Conservation (phyloP, 2,329 filamentous ascomycete species). For the Nemania serpens region DNA sequence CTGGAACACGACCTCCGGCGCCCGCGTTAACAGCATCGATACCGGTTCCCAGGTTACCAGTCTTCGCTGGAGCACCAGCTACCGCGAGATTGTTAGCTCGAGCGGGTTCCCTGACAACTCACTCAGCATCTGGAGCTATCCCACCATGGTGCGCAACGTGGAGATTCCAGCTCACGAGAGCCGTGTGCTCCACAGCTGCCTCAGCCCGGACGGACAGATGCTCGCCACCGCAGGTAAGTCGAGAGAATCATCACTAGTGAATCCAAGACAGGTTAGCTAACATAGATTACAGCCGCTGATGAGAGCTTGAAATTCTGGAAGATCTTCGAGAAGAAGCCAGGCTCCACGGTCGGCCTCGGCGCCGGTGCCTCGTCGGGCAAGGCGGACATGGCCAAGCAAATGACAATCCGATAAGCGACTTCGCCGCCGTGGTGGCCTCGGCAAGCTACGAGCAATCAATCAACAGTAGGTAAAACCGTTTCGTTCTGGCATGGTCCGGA, state of each 20-base stretch:
- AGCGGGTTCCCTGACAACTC: constrained; percentile 99
- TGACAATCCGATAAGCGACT: constrained; percentile 76
- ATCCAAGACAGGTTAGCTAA: constrained; percentile 36
- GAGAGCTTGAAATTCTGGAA: constrained; percentile 99
- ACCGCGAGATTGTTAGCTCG: constrained; percentile 97
- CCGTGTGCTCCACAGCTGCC: constrained; percentile 91
- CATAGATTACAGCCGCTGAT: constrained; percentile 69
- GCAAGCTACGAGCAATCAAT: constrained; percentile 31
- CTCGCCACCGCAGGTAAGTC: constrained; percentile 82
- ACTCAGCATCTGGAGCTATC: constrained; percentile 98
- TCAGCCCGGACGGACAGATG: constrained; percentile 98
- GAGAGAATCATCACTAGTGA: background rate
- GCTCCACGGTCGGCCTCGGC: constrained; percentile 66
- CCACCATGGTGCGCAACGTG: constrained; percentile 92
- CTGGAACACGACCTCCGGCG: constrained; percentile 98
- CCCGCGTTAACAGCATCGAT: constrained; percentile 98
- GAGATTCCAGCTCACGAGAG: constrained; percentile 98
- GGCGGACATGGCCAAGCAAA: constrained; percentile 88
- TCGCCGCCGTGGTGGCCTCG: too few relatives aligned
- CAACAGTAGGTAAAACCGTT: constrained; percentile 41
- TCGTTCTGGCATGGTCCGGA: constrained; percentile 38
- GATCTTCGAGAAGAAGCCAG: constrained; percentile 98
- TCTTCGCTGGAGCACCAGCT: constrained; percentile 93
- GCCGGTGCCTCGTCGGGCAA: constrained; percentile 73
- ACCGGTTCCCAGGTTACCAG: constrained; percentile 97